A percentile compares a stretch with the other conserved stretches of the same genome.
Conservation (phyloP, 2,329 filamentous ascomycete genomes). For the Colletotrichum theobromicola region DNA sequence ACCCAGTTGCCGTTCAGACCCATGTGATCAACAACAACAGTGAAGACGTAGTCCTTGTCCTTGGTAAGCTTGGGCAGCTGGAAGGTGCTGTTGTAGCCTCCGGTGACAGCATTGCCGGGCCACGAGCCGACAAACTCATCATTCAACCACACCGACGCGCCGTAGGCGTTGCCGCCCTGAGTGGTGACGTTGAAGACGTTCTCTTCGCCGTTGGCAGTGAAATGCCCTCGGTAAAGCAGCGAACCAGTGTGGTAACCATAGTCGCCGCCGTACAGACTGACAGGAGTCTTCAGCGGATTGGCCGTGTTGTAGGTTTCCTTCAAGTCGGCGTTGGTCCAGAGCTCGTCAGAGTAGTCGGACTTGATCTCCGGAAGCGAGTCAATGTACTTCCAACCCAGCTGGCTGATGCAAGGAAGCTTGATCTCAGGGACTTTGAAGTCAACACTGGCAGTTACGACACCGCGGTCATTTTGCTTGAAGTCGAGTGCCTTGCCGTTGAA, state of each 20-base stretch:
- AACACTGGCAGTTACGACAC: conserved; percentile 24
- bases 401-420: conserved; percentile 11
- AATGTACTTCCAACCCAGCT: conserved; percentile 19
- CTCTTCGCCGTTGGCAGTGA: conserved; percentile 64
- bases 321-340: conserved; percentile 46
- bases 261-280: conserved; percentile 68
- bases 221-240: conserved; percentile 70
- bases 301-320: conserved; percentile 27
- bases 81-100: conserved; percentile 58
- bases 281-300: conserved; percentile 58
- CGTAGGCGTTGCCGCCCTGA: conserved; percentile 70
- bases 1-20: conserved; percentile 69
- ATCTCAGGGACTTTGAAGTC: conserved; percentile 21
- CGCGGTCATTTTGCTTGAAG: conserved; percentile 20
- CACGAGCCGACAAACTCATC: conserved; percentile 66
- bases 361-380: conserved; percentile 27
- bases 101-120: conserved; percentile 53
- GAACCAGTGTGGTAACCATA: conserved; percentile 73
- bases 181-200: conserved; percentile 58
- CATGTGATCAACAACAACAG: conserved; percentile 72
- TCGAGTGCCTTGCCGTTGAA: conserved; percentile 23
- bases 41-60: conserved; percentile 63
- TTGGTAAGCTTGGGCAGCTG: conserved; percentile 54
- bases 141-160: conserved; percentile 67
- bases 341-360: conserved; percentile 40